Conservation (phyloP, 768 basidiomycete genomes). For the Butyriboletus loyo region DNA sequence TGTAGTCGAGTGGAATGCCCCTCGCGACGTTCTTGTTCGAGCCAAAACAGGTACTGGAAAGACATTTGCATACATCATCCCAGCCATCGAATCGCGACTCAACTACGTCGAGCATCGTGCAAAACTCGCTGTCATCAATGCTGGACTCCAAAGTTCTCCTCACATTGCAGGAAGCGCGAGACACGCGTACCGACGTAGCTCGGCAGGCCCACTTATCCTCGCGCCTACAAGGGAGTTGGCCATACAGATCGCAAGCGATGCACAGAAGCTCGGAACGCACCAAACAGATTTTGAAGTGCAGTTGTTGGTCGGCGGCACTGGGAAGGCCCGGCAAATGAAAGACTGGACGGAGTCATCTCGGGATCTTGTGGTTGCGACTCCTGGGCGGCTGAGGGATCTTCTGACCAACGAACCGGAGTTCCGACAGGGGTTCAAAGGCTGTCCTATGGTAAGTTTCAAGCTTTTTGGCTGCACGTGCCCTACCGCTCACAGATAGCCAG, state of each 20-base stretch:
- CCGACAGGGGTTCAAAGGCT: constrained; percentile 46
- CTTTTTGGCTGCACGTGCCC: background rate
- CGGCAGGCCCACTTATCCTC: constrained; percentile 75
- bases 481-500: constrained; percentile 36
- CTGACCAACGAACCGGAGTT: constrained; percentile 59
- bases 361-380: constrained; percentile 87
- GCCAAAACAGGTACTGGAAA: constrained; percentile 90
- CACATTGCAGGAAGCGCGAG: constrained; percentile 31
- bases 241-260: constrained; percentile 85
- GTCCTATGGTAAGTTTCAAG: constrained; percentile 52
- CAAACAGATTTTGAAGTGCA: constrained; percentile 65
- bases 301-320: constrained; percentile 75
- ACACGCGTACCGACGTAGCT: constrained; percentile 39
- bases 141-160: constrained; percentile 37
- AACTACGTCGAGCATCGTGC: constrained; percentile 49
- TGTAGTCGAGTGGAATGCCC: constrained; percentile 4
- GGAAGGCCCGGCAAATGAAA: constrained; percentile 61
- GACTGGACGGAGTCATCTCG: constrained; percentile 61
- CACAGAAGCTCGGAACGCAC: constrained; percentile 58
- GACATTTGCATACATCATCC: constrained; percentile 84
- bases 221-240: constrained; percentile 90
- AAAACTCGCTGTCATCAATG: constrained; percentile 39
- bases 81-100: constrained; percentile 76
- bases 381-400: constrained; percentile 81
- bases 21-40: constrained; percentile 78